phyloP scores from a whole-genome alignment of 2,329 filamentous ascomycete genomes.

The Aspergillus versicolor region DNA sequence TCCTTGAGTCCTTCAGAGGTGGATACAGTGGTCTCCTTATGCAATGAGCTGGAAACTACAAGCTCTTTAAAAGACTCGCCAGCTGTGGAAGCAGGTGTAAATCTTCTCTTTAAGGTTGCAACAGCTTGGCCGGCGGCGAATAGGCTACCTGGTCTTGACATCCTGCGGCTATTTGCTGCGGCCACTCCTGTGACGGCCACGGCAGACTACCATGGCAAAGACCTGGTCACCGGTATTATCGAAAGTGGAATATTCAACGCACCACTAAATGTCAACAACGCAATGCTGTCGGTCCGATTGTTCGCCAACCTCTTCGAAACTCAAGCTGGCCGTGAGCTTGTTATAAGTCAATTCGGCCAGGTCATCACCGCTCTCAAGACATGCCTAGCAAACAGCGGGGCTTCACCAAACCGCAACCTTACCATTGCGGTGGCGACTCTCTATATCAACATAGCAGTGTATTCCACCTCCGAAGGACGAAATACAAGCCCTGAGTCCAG shows the following conservation, averaged over 20 bases:
- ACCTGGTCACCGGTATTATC: slow-evolving; percentile 62
- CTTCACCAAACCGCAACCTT: slow-evolving; percentile 69
- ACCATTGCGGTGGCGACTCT: slow-evolving; percentile 78
- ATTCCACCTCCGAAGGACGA: slow-evolving; percentile 55
- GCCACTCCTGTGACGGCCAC: slow-evolving; percentile 65
- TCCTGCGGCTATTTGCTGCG: slow-evolving; percentile 78
- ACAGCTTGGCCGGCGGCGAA: slow-evolving; percentile 78
- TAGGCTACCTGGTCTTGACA: slow-evolving; percentile 79
- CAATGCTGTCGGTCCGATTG: slow-evolving; percentile 80
- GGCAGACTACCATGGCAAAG: slow-evolving; percentile 54
- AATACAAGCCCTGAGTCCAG: slow-evolving; percentile 41
- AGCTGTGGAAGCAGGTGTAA: slow-evolving; percentile 54
- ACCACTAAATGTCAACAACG: slow-evolving; percentile 71
- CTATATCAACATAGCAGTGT: slow-evolving; percentile 80
- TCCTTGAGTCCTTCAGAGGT: slow-evolving; percentile 73
- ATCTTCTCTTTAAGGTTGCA: slow-evolving; percentile 68
- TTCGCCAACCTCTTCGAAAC: slow-evolving; percentile 83
- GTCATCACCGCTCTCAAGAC: slow-evolving; percentile 64
- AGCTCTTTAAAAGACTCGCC: slow-evolving; percentile 44
- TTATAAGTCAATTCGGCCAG: slow-evolving; percentile 58
- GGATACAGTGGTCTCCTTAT: slow-evolving; percentile 60
- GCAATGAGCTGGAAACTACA: slow-evolving; percentile 59
- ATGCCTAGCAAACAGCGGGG: slow-evolving; percentile 54
- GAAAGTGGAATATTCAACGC: slow-evolving; percentile 58
- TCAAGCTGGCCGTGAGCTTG: slow-evolving; percentile 65